A percentile compares a stretch with the other conserved stretches of the same genome.
phyloP scores from a whole-genome alignment of 2,329 filamentous ascomycete genomes.

The Apiospora phragmitis region DNA sequence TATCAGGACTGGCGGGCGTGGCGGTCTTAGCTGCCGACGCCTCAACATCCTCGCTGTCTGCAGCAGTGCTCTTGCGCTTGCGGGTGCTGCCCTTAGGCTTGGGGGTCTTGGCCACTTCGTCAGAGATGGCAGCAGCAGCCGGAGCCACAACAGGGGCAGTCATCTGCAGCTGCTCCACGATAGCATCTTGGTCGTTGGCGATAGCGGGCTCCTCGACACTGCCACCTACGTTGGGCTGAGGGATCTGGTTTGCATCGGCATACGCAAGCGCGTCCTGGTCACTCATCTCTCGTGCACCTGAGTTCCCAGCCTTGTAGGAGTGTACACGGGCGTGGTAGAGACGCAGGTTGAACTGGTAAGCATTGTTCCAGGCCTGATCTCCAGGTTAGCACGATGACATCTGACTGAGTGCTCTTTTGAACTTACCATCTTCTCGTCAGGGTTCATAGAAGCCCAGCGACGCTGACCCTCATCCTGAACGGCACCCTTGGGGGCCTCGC shows the following conservation, averaged over 20 bases:
- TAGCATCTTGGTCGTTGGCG: constrained; percentile 55
- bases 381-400: background rate
- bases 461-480: constrained; percentile 85
- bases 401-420: background rate
- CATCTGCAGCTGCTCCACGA: constrained; percentile 59
- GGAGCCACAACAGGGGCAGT: constrained; percentile 31
- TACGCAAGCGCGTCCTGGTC: constrained; percentile 62
- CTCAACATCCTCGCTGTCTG: constrained; percentile 42
- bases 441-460: constrained; percentile 78
- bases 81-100: constrained; percentile 51
- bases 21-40: constrained; percentile 37
- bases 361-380: constrained; percentile 59
- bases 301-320: constrained; percentile 64
- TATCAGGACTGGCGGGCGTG: constrained; percentile 56
- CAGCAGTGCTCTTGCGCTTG: constrained; percentile 57
- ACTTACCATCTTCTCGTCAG: constrained; percentile 66
- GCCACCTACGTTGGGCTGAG: constrained; percentile 40
- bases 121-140: constrained; percentile 27
- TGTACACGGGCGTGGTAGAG: constrained; percentile 66
- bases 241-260: constrained; percentile 58
- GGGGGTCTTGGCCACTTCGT: constrained; percentile 55
- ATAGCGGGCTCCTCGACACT: constrained; percentile 37
- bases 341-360: constrained; percentile 67
- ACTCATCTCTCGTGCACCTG: constrained; percentile 58
- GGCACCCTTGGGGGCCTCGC: constrained; percentile 78